phyloP scores from a whole-genome alignment of 108 stramenopile species.

The Chaetoceros muelleri region DNA sequence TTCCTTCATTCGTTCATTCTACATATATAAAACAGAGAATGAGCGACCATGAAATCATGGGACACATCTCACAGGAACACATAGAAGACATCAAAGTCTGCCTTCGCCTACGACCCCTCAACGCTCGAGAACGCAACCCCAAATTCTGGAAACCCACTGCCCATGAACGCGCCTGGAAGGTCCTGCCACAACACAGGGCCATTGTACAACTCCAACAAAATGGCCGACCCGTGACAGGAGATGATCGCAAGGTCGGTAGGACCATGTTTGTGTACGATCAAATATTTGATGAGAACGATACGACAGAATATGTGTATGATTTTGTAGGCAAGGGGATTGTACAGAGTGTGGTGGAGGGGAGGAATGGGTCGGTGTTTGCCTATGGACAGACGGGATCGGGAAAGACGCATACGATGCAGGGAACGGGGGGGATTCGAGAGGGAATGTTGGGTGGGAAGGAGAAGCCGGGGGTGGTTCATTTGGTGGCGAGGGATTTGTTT shows the following conservation, averaged over 20 bases:
- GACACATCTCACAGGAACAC: too few species aligned
- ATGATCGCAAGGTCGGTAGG: slow-evolving; percentile 11
- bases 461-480: slow-evolving; percentile 46
- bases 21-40: too few species aligned
- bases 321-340: neutral
- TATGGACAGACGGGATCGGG: slow-evolving; percentile 68
- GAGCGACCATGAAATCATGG: too few species aligned
- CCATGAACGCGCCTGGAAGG: neutral
- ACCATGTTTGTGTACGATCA: neutral
- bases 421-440: slow-evolving; percentile 4
- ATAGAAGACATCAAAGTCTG: neutral
- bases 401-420: slow-evolving; percentile 43
- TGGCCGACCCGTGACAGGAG: neutral
- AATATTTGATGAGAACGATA: slow-evolving; percentile 6
- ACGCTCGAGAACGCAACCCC: neutral
- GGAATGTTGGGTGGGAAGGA: slow-evolving; percentile 11
- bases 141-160: neutral
- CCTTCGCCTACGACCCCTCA: neutral
- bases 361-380: slow-evolving; percentile 22
- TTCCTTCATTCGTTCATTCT: too few species aligned
- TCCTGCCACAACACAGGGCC: neutral
- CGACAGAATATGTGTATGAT: slow-evolving; percentile 1
- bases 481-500: slow-evolving; percentile 51
- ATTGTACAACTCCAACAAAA: neutral
- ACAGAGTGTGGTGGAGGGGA: neutral